Evolutionary conservation across 2,329 filamentous ascomycete species (phyloP).

Genomic region (Cyphellophora attinorum): DNA sequence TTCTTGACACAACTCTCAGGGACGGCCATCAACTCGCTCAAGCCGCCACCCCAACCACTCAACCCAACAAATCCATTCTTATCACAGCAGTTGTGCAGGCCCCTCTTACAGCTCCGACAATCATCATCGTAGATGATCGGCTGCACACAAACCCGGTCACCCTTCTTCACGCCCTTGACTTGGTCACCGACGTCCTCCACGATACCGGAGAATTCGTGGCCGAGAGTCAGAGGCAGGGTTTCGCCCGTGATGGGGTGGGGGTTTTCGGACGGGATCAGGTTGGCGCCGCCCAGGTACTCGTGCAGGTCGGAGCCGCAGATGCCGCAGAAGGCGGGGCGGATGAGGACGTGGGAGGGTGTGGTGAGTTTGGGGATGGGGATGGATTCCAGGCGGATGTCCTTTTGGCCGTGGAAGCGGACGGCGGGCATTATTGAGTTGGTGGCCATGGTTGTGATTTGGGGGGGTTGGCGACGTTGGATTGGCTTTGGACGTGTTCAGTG

Average conservation of each 20-base stretch:
- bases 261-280: slow-evolving; percentile 37
- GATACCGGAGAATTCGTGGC: slow-evolving; percentile 44
- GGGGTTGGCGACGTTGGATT: too few relatives aligned
- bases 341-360: slow-evolving; percentile 30
- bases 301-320: slow-evolving; percentile 30
- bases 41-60: slow-evolving; percentile 41
- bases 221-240: slow-evolving; percentile 41
- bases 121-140: slow-evolving; percentile 47
- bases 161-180: slow-evolving; percentile 37
- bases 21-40: slow-evolving; percentile 43
- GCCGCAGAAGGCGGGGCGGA: slow-evolving; percentile 21
- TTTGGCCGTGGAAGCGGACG: slow-evolving; percentile 35
- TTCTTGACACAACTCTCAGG: slow-evolving; percentile 35
- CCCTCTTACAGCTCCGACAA: slow-evolving; percentile 42
- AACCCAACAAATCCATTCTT: slow-evolving; percentile 45
- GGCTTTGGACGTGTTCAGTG: too few relatives aligned
- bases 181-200: slow-evolving; percentile 44
- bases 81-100: slow-evolving; percentile 45
- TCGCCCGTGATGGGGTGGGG: slow-evolving; percentile 47
- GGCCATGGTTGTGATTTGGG: slow-evolving; percentile 15
- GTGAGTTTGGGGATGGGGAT: slow-evolving; percentile 30
- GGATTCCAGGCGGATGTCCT: slow-evolving; percentile 33
- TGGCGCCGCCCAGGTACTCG: slow-evolving; percentile 39
- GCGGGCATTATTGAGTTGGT: slow-evolving; percentile 31
- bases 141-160: slow-evolving; percentile 40